phyloP scores from a whole-genome alignment of 257 asterid genomes.

The Scutellaria barbata region DNA sequence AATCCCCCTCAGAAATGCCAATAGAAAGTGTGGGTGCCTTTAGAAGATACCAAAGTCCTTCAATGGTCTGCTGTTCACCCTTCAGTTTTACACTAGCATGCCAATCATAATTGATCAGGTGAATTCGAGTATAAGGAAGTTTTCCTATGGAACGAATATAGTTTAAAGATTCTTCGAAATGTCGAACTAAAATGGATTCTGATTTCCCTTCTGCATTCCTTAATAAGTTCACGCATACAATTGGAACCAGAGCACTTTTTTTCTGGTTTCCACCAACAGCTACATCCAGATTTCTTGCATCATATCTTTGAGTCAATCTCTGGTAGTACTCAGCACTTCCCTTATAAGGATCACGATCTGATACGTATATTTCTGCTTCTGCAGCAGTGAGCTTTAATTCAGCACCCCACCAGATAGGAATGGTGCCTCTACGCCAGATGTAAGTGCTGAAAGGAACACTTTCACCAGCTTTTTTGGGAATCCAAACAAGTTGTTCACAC shows the following conservation, averaged over 20 bases:
- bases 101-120: slow-evolving; percentile 97
- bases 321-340: slow-evolving; percentile 91
- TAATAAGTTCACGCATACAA: slow-evolving; percentile 88
- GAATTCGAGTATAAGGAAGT: slow-evolving; percentile 81
- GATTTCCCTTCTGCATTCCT: slow-evolving; percentile 94
- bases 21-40: slow-evolving; percentile 86
- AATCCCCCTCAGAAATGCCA: slow-evolving; percentile 91
- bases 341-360: slow-evolving; percentile 86
- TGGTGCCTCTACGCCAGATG: slow-evolving; percentile 98
- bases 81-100: slow-evolving; percentile 93
- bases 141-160: slow-evolving; percentile 72
- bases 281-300: slow-evolving; percentile 70
- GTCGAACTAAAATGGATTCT: slow-evolving; percentile 87
- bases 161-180: slow-evolving; percentile 91
- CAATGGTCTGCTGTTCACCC: slow-evolving; percentile 97
- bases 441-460: slow-evolving; percentile 91
- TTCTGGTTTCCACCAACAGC: slow-evolving; percentile 67
- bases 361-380: slow-evolving; percentile 96
- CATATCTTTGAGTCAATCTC: slow-evolving; percentile 92
- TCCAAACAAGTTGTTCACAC: slow-evolving; percentile 97
- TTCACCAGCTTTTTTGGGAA: slow-evolving; percentile 75
- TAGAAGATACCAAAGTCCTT: slow-evolving; percentile 97
- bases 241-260: slow-evolving; percentile 85
- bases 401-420: slow-evolving; percentile 99
- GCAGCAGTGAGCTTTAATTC: slow-evolving; percentile 96